phyloP scores from a whole-genome alignment of 306 rosid species.

The cucumber (Cucumis sativus) region Cucumber_9930_V3 NC_026657.2:31124001-31124500 shows the following conservation, averaged over 20 bases:
- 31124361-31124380: constrained; percentile 93
- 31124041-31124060: not conserved
- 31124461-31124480: too few relatives aligned
- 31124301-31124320: not conserved
- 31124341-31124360: constrained; percentile 78
- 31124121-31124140: not conserved
- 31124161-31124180: not conserved
- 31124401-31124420: not conserved
- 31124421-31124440: too few relatives aligned
- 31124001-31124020: not conserved
- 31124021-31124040: not conserved
- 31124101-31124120: not conserved
- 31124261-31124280: not conserved
- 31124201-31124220: not conserved
- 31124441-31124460: too few relatives aligned
- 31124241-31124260: not conserved
- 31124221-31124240: not conserved
- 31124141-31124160: not conserved
- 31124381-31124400: constrained; percentile 29
- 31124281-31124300: not conserved
- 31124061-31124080: not conserved
- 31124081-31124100: not conserved
- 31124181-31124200: not conserved
- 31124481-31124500: not conserved
- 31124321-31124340: constrained; percentile 83